Conservation (phyloP, 768 basidiomycete species). For the Hortiboletus flavorubellus region DNA sequence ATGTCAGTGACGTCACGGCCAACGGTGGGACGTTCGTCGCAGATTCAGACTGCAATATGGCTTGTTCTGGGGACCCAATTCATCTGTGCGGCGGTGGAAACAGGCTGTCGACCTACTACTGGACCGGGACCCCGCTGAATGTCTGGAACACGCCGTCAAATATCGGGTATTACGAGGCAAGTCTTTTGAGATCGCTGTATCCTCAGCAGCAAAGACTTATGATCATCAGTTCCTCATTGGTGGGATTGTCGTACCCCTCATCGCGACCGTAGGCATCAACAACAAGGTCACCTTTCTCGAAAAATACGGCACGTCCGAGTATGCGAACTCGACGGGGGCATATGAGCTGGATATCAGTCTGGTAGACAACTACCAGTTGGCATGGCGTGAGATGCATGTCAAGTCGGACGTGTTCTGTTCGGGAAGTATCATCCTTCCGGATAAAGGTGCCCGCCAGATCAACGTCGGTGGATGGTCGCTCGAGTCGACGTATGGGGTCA, state of each 20-base stretch:
- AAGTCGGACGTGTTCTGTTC: slow-evolving; percentile 81
- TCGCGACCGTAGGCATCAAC: slow-evolving; percentile 75
- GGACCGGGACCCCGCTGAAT: slow-evolving; percentile 47
- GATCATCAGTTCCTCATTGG: slow-evolving; percentile 40
- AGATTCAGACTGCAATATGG: slow-evolving; percentile 40
- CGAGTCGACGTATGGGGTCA: slow-evolving; percentile 67
- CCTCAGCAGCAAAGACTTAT: not conserved
- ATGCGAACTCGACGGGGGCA: slow-evolving; percentile 66
- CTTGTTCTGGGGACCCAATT: slow-evolving; percentile 68
- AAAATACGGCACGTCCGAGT: slow-evolving; percentile 64
- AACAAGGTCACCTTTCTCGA: slow-evolving; percentile 81
- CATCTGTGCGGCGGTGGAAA: slow-evolving; percentile 64
- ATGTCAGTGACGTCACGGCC: slow-evolving; percentile 47
- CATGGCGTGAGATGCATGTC: slow-evolving; percentile 78
- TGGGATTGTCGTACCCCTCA: slow-evolving; percentile 68
- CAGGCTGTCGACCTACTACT: slow-evolving; percentile 52
- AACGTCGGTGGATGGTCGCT: slow-evolving; percentile 53
- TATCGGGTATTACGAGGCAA: slow-evolving; percentile 68
- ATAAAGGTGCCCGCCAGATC: slow-evolving; percentile 49
- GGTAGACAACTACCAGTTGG: slow-evolving; percentile 37
- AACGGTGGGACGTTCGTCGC: slow-evolving; percentile 33
- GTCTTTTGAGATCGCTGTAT: slow-evolving; percentile 12
- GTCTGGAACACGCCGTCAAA: slow-evolving; percentile 64
- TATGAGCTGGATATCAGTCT: slow-evolving; percentile 73
- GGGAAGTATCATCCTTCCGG: slow-evolving; percentile 68